Base-by-base conservation (phyloP, 1,284 basidiomycete genomes). In the Austroboletus novae-zelandiae region DNA sequence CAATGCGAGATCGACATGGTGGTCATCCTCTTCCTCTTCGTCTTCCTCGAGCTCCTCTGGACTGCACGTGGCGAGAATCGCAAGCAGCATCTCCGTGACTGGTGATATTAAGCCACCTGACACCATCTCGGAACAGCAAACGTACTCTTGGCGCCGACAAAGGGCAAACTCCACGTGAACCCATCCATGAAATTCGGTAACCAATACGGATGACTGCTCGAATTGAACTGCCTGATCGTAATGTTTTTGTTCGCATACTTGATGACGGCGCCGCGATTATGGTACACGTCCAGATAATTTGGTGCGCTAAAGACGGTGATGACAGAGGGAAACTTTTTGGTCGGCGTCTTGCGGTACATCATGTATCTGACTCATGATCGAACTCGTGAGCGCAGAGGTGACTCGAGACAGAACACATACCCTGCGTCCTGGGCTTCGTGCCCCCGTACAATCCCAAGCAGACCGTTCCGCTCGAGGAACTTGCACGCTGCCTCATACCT, bases 151-250 rank as follows among this genome's bases (percentile, higher is more conserved):
- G 94, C 86, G 40, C 96, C 96, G 3, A 99, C 97, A 66, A 99
- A 99, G 0, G 96, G 97, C 58, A 99, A 73, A 78, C 90, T 94
- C 97, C 97, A 99, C 1, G 96, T 98, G 70, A 99, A 99, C 35
- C 92, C 96, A 67, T 99, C 94, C 91, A 98, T 98, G 62, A 98
- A 98, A 74, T 98, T 99, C 3, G 96, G 96, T 37, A 99, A 74
- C 85, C 86, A 89, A 64, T 85, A 89, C 4, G 96, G 97, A 69
- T 99, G 96, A 30, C 89, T 81, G 36, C 84, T 90, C 60, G 89
- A 91, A 71, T 99, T 98, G 77, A 94, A 99, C 71, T 98, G 96
- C 53, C 92, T 79, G 59, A 97, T 96, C 43, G 95, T 98, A 76
- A 99, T 97, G 55, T 95, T 96, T 74, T 94, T 96, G 72, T 95